Evolutionary conservation across 495 filamentous ascomycete species (phyloP).

Genomic region (Durotheca rogersii): DNA sequence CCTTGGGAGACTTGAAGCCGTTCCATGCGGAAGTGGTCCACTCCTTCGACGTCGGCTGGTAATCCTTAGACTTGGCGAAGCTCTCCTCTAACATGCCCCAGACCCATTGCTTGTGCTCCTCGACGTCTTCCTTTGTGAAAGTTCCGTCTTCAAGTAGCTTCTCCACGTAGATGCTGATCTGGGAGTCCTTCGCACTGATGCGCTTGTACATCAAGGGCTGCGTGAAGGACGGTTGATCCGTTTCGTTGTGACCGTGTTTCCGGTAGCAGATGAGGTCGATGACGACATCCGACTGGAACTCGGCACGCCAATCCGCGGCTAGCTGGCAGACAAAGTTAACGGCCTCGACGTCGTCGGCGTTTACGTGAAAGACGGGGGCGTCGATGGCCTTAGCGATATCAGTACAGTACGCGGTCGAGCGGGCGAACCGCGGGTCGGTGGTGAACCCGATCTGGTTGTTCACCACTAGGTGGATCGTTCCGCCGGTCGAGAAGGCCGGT

Average conservation of each 20-base stretch:
- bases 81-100: constrained; percentile 98
- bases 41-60: constrained; percentile 93
- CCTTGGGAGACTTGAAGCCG: constrained; percentile 97
- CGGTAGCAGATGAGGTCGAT: constrained; percentile 98
- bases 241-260: constrained; percentile 99
- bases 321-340: constrained; percentile 98
- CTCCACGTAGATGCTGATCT: constrained; percentile 84
- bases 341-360: constrained; percentile 96
- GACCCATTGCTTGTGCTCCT: constrained; percentile 99
- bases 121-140: constrained; percentile 96
- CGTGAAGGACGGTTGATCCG: constrained; percentile 98
- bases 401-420: constrained; percentile 97
- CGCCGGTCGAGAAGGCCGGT: constrained; percentile 93
- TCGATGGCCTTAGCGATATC: constrained; percentile 99
- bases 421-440: constrained; percentile 95
- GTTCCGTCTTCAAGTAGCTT: constrained; percentile 85
- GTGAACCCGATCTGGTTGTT: constrained; percentile 99
- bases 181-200: constrained; percentile 73
- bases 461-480: constrained; percentile 94
- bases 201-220: constrained; percentile 99
- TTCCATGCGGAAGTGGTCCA: constrained; percentile 99
- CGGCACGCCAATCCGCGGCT: constrained; percentile 93
- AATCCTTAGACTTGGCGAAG: constrained; percentile 95
- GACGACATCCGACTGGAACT: constrained; percentile 96
- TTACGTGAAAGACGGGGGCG: constrained; percentile 98